Evolutionary conservation across 176 grass and related monocot species (phyloP).

Genomic region (Lolium rigidum): DNA sequence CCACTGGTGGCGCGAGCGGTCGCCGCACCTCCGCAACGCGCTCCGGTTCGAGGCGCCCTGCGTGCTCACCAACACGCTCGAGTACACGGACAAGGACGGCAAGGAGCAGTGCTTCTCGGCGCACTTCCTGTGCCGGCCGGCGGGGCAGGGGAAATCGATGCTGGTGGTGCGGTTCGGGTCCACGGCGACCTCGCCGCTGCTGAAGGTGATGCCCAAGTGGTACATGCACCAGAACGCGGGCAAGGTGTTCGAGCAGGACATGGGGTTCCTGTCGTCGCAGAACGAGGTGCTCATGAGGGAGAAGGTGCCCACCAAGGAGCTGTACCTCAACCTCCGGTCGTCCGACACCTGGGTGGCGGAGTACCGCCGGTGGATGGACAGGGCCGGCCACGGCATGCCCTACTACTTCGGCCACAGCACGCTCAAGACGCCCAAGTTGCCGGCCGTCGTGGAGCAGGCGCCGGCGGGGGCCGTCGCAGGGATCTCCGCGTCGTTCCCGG

Average conservation of each 20-base stretch:
- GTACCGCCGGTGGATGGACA: conserved; percentile 98
- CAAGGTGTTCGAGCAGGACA: conserved; percentile 99
- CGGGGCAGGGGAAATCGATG: conserved; percentile 85
- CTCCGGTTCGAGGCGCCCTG: conserved; percentile 83
- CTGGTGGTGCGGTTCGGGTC: conserved; percentile 79
- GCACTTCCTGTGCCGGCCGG: conserved; percentile 81
- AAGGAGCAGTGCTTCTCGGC: conserved; percentile 64
- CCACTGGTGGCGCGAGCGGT: conserved; percentile 49
- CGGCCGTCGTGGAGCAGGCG: conserved; percentile 81
- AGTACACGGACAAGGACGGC: conserved; percentile 68
- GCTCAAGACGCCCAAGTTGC: conserved; percentile 53
- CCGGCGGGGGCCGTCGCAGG: conserved; percentile 70
- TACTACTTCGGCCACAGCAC: conserved; percentile 94
- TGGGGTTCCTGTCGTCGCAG: conserved; percentile 97
- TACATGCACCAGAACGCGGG: conserved; percentile 81
- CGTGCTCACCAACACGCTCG: conserved; percentile 73
- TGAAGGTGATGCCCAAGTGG: conserved; percentile 60
- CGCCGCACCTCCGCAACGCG: conserved; percentile 57
- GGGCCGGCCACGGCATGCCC: conserved; percentile 83
- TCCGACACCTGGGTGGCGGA: conserved; percentile 90
- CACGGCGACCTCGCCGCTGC: conserved; percentile 36
- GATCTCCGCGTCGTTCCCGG: conserved; percentile 76
- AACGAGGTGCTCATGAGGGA: conserved; percentile 93
- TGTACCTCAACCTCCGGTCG: conserved; percentile 87
- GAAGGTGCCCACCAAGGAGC: conserved; percentile 76